Conservation (phyloP, 2,329 filamentous ascomycete species). For the Epichloe glyceriae region DNA sequence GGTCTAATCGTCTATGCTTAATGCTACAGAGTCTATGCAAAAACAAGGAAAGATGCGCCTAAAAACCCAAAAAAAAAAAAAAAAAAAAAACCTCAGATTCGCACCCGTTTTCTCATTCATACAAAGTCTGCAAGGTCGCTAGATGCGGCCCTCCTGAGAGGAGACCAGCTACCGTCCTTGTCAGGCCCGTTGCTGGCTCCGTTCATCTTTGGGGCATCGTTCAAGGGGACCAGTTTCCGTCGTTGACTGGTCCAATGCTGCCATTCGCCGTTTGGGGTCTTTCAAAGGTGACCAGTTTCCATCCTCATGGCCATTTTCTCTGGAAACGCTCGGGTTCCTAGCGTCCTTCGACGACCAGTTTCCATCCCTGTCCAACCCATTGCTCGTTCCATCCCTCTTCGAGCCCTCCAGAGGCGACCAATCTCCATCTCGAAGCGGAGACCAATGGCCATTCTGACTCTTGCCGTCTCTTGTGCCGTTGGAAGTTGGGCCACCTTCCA, state of each 20-base stretch:
- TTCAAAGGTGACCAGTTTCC: too few relatives aligned
- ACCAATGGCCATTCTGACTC: neutral
- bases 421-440: too few relatives aligned
- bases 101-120: neutral
- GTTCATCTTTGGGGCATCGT: neutral
- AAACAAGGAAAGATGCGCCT: too few relatives aligned
- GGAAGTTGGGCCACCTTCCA: neutral
- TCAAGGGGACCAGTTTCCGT: neutral
- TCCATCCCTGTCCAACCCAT: too few relatives aligned
- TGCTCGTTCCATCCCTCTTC: too few relatives aligned
- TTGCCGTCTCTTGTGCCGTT: neutral
- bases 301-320: too few relatives aligned
- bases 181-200: neutral
- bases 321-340: too few relatives aligned
- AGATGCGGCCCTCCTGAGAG: neutral
- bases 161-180: neutral
- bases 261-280: too few relatives aligned
- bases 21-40: too few relatives aligned
- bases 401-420: too few relatives aligned
- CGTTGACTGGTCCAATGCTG: accelerated
- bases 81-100: neutral
- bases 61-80: neutral
- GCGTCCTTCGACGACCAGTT: too few relatives aligned
- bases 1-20: too few relatives aligned
- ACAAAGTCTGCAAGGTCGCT: neutral